A percentile compares a stretch with the other conserved stretches of the same genome.
These are phyloP conservation scores for Populus ilicifolia DNA, from an alignment of 345 rosid genomes.

Conservation along the genomic window DNA sequence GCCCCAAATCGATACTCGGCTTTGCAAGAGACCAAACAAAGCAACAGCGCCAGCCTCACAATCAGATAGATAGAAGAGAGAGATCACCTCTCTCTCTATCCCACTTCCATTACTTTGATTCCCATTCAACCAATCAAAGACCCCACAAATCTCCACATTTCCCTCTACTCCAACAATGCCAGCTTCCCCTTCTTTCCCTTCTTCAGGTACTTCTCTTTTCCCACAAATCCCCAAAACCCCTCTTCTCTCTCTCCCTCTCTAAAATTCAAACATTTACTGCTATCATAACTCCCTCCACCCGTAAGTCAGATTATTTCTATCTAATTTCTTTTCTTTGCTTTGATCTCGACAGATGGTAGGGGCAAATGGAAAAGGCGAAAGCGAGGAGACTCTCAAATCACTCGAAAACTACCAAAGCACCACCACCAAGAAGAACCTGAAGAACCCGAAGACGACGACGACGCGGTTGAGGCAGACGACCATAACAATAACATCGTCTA, in stretches of 20 bases:
- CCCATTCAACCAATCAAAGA: conserved; percentile 21
- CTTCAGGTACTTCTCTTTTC: conserved; percentile 42
- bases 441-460: conserved; percentile 48
- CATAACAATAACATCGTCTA: conserved; percentile 3
- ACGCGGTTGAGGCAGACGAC: conserved; percentile 36
- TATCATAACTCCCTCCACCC: too few relatives aligned
- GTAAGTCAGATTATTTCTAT: neutral
- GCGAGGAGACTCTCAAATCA: conserved; percentile 56
- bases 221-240: conserved; percentile 11
- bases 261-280: neutral
- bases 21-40: conserved; percentile 1
- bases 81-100: neutral
- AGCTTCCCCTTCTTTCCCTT: conserved; percentile 60
- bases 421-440: conserved; percentile 32
- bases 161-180: conserved; percentile 54
- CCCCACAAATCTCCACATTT: conserved; percentile 35
- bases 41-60: neutral
- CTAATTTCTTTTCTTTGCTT: neutral
- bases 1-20: neutral
- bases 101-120: conserved; percentile 5
- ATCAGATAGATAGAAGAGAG: neutral
- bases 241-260: conserved; percentile 2
- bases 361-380: conserved; percentile 81
- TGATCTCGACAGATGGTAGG: conserved; percentile 46
- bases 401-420: conserved; percentile 36